Evolutionary conservation across 2,329 filamentous ascomycete genomes (phyloP).

Genomic region (Aureobasidium sp.): DNA sequence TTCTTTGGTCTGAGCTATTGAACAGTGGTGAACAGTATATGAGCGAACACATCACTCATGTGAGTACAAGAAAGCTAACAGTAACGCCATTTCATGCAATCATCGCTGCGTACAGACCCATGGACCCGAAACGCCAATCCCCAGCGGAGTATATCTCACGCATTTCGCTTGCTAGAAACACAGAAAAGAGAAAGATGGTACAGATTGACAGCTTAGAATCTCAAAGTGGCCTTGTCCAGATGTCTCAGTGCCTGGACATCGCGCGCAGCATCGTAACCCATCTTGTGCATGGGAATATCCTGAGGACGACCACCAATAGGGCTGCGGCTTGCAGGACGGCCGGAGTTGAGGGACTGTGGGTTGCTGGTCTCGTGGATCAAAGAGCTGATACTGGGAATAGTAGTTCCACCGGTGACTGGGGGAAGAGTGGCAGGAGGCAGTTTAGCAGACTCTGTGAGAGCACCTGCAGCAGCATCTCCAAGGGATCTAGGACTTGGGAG

Average conservation of each 20-base stretch:
- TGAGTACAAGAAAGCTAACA: background rate
- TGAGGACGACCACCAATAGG: constrained; percentile 21
- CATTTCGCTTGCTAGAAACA: background rate
- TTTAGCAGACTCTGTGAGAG: background rate
- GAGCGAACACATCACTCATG: background rate
- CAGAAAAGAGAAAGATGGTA: background rate
- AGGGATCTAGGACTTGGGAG: constrained; percentile 19
- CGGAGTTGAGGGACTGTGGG: background rate
- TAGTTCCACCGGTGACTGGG: constrained; percentile 22
- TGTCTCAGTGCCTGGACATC: constrained; percentile 28
- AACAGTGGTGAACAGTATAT: background rate
- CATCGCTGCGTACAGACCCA: background rate
- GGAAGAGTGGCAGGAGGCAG: constrained; percentile 1
- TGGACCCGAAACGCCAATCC: background rate
- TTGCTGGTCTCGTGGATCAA: constrained; percentile 24
- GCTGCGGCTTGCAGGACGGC: constrained; percentile 22
- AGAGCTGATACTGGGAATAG: constrained; percentile 47
- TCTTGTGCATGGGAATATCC: constrained; percentile 29
- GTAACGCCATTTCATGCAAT: background rate
- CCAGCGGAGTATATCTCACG: background rate
- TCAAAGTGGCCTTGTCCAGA: constrained; percentile 29
- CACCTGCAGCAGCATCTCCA: background rate
- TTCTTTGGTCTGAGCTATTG: background rate
- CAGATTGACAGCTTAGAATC: background rate
- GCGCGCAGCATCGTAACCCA: constrained; percentile 28